Evolutionary conservation across 495 filamentous ascomycete genomes (phyloP), one percentile per base, ranked within the genome.

Genomic region (Lasiosphaeria hispida): DNA sequence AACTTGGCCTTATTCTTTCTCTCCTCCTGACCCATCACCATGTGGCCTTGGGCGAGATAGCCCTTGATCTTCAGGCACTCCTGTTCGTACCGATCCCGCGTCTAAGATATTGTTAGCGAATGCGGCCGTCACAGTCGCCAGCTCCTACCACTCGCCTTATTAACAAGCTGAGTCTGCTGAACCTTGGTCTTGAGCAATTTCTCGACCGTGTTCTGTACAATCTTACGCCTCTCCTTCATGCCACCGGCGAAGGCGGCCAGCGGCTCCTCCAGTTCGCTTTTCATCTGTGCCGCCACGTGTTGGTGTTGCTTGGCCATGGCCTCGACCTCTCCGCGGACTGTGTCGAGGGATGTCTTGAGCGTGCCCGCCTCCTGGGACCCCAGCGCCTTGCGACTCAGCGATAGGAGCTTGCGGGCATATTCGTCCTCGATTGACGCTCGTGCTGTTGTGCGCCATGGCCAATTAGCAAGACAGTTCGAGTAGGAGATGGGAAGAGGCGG

Each of bases 1-100:
- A 99, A 83, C 72, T 94, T 96, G 19, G 93, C 91, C 76, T 99
- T 99, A 72, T 99, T 99, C 76, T 97, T 97, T 38, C 93, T 82
- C 73, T 99, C 95, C 63, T 99, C 95, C 58, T 99, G 95, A 10
- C 95, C 95, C 95, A 97, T 97, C 39, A 99, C 95, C 95, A 99
- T 99, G 67, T 99, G 95, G 14, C 94, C 95, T 72, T 99, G 95
- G 8, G 95, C 95, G 14, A 97, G 83, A 65, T 97, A 99, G 15
- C 95, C 94, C 68, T 99, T 99, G 65, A 99, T 97, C 67, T 94
- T 93, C 14, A 99, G 79, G 66, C 92, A 97, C 55, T 99, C 95
- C 71, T 97, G 92, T 70, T 99, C 95, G 63, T 91, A 99, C 30
- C 86, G 84, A 76, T 99, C 95, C 23, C 94, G 83, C 19, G 92